phyloP scores from a whole-genome alignment of 257 asterid species.

The Nicotiana paniculata region DNA sequence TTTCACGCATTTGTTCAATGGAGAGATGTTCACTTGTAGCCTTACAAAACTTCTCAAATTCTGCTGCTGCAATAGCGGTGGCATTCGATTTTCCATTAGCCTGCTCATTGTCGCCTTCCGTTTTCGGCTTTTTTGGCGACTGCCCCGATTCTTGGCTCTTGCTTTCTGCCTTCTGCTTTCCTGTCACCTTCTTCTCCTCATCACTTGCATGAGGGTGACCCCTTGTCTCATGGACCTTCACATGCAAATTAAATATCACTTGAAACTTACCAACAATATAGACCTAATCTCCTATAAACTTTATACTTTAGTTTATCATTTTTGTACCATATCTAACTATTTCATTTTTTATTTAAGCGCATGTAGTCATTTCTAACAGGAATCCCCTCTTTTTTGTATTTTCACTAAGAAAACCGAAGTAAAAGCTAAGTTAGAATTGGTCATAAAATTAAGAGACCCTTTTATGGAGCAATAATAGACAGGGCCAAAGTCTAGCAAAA shows the following conservation, averaged over 20 bases:
- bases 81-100: constrained; percentile 24
- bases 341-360: too few species aligned
- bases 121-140: constrained; percentile 54
- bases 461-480: background rate
- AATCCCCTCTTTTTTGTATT: background rate
- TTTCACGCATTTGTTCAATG: constrained; percentile 62
- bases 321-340: background rate
- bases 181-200: constrained; percentile 52
- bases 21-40: constrained; percentile 57
- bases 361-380: too few species aligned
- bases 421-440: background rate
- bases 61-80: constrained; percentile 37
- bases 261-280: background rate
- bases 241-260: background rate
- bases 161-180: constrained; percentile 74
- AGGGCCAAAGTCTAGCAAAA: too few species aligned
- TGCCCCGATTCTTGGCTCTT: constrained; percentile 30
- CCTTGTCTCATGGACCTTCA: constrained; percentile 56
- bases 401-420: background rate
- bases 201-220: constrained; percentile 40
- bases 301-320: background rate
- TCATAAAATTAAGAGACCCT: background rate
- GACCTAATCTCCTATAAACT: background rate
- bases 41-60: constrained; percentile 59
- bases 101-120: constrained; percentile 22